Evolutionary conservation across 495 filamentous ascomycete species (phyloP).

Genomic region (Penicillium flavigenum): DNA sequence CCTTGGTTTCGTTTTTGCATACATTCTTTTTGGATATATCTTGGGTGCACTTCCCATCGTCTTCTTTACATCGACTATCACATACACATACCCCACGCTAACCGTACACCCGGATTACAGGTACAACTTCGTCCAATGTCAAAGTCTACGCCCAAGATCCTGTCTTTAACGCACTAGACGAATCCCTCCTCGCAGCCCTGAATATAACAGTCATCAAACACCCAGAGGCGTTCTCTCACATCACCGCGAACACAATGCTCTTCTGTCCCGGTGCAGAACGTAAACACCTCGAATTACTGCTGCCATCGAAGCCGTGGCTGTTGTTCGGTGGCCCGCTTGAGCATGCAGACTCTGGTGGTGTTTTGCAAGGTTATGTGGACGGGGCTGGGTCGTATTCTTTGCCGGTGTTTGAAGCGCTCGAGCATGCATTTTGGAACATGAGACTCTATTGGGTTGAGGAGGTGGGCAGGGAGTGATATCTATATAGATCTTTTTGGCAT

Average conservation of each 20-base stretch:
- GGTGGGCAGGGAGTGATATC: neutral
- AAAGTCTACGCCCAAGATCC: conserved; percentile 22
- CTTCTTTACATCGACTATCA: neutral
- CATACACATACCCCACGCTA: neutral
- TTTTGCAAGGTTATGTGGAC: conserved; percentile 28
- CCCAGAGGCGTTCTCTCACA: conserved; percentile 55
- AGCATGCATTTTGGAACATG: conserved; percentile 48
- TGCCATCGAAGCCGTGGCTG: conserved; percentile 30
- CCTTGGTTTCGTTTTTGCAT: neutral
- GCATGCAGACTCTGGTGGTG: conserved; percentile 27
- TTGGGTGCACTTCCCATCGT: neutral
- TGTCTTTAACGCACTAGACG: conserved; percentile 62
- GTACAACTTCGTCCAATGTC: neutral
- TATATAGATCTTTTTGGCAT: neutral
- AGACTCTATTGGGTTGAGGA: conserved; percentile 36
- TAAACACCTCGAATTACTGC: conserved; percentile 38
- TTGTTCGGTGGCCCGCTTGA: conserved; percentile 42
- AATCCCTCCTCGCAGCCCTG: conserved; percentile 52
- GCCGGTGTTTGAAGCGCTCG: conserved; percentile 34
- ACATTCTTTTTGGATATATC: neutral
- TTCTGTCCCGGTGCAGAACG: conserved; percentile 53
- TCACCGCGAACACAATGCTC: conserved; percentile 57
- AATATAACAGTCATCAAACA: conserved; percentile 55
- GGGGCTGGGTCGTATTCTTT: conserved; percentile 28
- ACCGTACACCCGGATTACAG: neutral